A percentile compares a stretch with the other conserved stretches of the same genome.
Conservation (phyloP, 2,329 filamentous ascomycete species). For the Nemania sp. region DNA sequence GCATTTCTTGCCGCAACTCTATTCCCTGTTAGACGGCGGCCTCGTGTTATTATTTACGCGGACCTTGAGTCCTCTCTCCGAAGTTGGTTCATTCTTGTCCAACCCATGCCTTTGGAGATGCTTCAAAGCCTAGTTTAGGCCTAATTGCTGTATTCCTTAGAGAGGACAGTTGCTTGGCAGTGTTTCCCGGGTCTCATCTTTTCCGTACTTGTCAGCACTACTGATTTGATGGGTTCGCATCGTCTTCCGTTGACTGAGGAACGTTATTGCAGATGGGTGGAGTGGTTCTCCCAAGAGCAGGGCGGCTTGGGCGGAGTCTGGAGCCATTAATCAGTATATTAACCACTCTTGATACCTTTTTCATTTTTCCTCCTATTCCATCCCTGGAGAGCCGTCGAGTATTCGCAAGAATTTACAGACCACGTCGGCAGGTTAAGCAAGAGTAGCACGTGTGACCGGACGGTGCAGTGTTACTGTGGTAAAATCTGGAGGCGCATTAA, state of each 20-base stretch:
- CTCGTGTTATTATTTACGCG: constrained; percentile 23
- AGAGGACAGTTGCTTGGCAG: constrained; percentile 17
- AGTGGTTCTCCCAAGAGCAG: constrained; percentile 17
- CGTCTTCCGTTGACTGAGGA: constrained; percentile 7
- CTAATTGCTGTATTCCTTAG: constrained; percentile 19
- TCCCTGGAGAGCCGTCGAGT: constrained; percentile 7
- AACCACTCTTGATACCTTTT: constrained; percentile 36
- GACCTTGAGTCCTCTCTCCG: constrained; percentile 6
- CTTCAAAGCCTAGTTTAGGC: constrained; percentile 8
- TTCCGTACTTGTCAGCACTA: constrained; percentile 1
- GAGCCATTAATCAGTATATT: constrained; percentile 41
- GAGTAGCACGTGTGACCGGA: constrained; percentile 23
- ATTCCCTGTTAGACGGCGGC: constrained; percentile 29
- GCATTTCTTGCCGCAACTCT: constrained; percentile 32
- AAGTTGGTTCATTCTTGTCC: constrained; percentile 14
- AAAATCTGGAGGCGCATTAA: constrained; percentile 26
- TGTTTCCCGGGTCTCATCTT: constrained; percentile 20
- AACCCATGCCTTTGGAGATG: constrained; percentile 7
- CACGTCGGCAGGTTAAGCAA: constrained; percentile 26
- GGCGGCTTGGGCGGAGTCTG: constrained; percentile 33
- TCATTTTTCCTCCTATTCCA: constrained; percentile 28
- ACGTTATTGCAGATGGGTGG: constrained; percentile 16
- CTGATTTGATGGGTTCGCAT: constrained; percentile 12
- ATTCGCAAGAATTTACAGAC: constrained; percentile 25
- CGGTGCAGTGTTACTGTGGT: constrained; percentile 17